Conservation (phyloP, 139 green algal genomes). For the Chlorella sp. region DNA sequence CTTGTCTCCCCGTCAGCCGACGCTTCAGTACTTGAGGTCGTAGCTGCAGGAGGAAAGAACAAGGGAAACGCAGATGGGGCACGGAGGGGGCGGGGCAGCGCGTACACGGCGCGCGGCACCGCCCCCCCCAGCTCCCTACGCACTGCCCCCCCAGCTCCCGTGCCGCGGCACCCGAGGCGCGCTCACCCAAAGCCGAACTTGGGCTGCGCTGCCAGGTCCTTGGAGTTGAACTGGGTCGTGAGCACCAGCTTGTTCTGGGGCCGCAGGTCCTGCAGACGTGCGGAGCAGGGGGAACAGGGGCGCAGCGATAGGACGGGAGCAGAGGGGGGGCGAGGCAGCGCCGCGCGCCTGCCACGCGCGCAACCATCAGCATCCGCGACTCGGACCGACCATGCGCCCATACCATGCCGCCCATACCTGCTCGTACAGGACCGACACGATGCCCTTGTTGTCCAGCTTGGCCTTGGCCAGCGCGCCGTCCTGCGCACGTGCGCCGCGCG, state of each 20-base stretch:
- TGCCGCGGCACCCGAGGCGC: too few relatives aligned
- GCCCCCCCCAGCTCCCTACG: too few relatives aligned
- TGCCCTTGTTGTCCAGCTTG: constrained; percentile 50
- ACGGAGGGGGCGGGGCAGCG: too few relatives aligned
- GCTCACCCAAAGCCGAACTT: constrained; percentile 57
- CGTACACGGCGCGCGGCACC: too few relatives aligned
- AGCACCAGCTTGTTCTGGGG: constrained; percentile 43
- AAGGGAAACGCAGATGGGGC: too few relatives aligned
- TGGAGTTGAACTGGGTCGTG: constrained; percentile 45
- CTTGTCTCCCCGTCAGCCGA: too few relatives aligned
- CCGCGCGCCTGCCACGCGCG: neutral
- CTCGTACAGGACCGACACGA: constrained; percentile 43
- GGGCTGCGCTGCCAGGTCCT: constrained; percentile 46
- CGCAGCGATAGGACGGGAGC: neutral
- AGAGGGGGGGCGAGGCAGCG: neutral
- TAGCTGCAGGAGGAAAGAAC: too few relatives aligned
- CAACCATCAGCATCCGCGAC: neutral
- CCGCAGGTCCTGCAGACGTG: constrained; percentile 24
- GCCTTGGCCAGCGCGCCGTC: constrained; percentile 48
- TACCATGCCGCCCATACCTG: constrained; percentile 5
- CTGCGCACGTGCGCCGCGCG: too few relatives aligned
- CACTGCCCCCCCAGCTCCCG: too few relatives aligned
- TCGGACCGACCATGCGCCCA: neutral
- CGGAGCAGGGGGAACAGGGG: neutral
- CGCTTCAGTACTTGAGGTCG: constrained; percentile 48